A percentile compares a stretch with the other conserved stretches of the same genome.
phyloP scores from a whole-genome alignment of 345 rosid species.

The Rhodamnia argentea region DNA sequence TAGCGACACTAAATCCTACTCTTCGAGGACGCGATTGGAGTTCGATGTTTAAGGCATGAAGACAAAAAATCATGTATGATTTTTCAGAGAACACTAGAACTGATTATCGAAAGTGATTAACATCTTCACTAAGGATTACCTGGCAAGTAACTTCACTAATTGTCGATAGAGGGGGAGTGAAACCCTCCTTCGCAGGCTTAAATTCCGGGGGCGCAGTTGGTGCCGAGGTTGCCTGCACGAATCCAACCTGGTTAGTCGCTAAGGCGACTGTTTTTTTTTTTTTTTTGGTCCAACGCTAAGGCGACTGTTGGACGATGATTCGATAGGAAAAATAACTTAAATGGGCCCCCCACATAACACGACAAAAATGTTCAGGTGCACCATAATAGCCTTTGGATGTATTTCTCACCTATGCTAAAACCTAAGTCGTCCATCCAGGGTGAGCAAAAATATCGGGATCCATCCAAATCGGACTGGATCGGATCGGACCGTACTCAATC shows the following conservation, averaged over 20 bases:
- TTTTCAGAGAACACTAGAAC: not conserved
- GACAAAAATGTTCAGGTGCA: not conserved
- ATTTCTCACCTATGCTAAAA: not conserved
- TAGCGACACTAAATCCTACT: not conserved
- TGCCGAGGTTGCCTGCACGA: not conserved
- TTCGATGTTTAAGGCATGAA: not conserved
- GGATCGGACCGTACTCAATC: too few species aligned
- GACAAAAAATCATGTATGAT: too few species aligned
- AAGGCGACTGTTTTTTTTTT: not conserved
- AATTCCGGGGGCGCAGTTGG: not conserved
- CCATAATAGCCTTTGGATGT: not conserved
- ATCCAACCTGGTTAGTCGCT: not conserved
- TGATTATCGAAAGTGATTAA: not conserved
- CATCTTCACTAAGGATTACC: not conserved
- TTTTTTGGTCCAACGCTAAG: too few species aligned
- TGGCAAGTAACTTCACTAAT: constrained; percentile 5
- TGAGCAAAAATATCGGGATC: too few species aligned
- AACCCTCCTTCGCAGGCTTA: not conserved
- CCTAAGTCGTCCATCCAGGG: too few species aligned
- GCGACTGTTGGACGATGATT: too few species aligned
- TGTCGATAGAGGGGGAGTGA: not conserved
- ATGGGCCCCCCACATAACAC: not conserved
- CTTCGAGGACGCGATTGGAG: not conserved
- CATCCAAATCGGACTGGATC: too few species aligned
- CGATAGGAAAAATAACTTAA: not conserved